Evolutionary conservation across 2,329 filamentous ascomycete species (phyloP), one percentile per base, ranked within the genome.

Genomic region (Colletotrichum orchidophilum): DNA sequence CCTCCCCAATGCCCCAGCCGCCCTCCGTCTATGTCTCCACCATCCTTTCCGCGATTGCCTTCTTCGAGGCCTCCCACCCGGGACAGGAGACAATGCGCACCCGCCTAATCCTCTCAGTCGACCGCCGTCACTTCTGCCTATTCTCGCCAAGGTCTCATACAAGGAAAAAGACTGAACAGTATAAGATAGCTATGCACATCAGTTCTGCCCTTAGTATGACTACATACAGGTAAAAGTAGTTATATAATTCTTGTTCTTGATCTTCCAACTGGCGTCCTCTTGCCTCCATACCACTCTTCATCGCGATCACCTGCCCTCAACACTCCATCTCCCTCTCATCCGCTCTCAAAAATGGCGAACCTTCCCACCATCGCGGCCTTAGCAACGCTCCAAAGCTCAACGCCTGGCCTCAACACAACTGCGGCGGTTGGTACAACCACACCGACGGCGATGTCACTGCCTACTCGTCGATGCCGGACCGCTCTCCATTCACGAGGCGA

Each of bases 91-190:
- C 74, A 7, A 87, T 96, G 81, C 87, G 86, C 69, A 87, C 89
- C 0, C 87, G 87, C 39, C 85, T 97, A 12, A 93, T 96, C 74
- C 86, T 96, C 12, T 94, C 92, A 35, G 84, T 96, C 49, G 94
- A 97, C 80, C 88, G 94, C 21, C 87, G 91, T n/a, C 9, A 49
- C 33, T 62, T 31, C 64, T 61, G 64, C 31, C 64, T 61, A 46
- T 21, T 53, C 35, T 46, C 13, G 9, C 9, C 18, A 1, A n/a
- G 11, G 29, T 5, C 13, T 11, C 21, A 11, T 21, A 8, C 27
- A 31, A 9, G 15, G n/a, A 6, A 24, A 33, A 3, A 15, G n/a
- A 9, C 11, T 13, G 21, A 35, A 18, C 15, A 8, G n/a, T 27
- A 24, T n/a, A n/a, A n/a, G n/a, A n/a, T n/a, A n/a, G 7, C 4